These are phyloP conservation scores for Hordeum pubiflorum DNA, from an alignment of 202 grass and related monocot species.

Conservation along the genomic window DNA sequence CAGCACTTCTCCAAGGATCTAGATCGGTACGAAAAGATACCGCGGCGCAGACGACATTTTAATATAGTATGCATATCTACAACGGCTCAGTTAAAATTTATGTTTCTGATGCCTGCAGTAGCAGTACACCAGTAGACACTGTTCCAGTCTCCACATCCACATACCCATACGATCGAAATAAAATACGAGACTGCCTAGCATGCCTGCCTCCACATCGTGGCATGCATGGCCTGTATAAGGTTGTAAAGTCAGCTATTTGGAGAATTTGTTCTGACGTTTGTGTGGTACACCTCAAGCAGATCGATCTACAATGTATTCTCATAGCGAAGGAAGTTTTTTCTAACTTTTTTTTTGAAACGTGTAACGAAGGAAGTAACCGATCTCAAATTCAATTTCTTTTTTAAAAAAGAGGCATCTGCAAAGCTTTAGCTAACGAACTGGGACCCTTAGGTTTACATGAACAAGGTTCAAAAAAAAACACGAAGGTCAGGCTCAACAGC, in stretches of 20 bases:
- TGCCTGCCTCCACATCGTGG: neutral
- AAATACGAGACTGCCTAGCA: constrained; percentile 5
- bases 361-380: neutral
- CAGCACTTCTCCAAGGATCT: neutral
- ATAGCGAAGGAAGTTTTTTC: neutral
- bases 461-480: too few relatives aligned
- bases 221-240: neutral
- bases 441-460: too few relatives aligned
- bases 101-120: neutral
- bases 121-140: constrained; percentile 10
- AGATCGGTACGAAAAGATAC: neutral
- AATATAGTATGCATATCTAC: neutral
- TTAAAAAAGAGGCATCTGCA: too few relatives aligned
- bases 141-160: constrained; percentile 17
- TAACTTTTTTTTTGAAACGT: too few relatives aligned
- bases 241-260: neutral
- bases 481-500: too few relatives aligned
- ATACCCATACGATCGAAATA: neutral
- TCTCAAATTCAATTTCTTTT: neutral
- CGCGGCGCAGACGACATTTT: neutral
- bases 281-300: constrained; percentile 5
- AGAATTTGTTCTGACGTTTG: neutral
- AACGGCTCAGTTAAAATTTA: constrained; percentile 22
- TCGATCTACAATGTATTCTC: neutral
- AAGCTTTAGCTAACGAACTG: too few relatives aligned